Conservation (phyloP, 352 stramenopile species). For the Globisporangium paddicum region DNA sequence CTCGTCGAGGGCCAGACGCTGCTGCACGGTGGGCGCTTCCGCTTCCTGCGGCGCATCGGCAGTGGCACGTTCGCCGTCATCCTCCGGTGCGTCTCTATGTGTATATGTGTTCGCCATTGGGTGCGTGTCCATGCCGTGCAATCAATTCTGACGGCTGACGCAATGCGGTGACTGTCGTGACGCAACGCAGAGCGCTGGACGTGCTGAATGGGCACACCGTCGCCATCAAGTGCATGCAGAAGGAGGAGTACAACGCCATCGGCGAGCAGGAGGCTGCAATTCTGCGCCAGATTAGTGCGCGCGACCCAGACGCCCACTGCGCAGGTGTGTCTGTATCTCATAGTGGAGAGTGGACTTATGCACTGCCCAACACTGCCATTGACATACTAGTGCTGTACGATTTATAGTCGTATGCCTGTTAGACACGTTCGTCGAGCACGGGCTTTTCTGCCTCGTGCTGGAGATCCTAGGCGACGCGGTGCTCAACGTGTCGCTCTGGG, state of each 20-base stretch:
- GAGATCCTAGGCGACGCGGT: constrained; percentile 76
- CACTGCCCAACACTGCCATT: not conserved
- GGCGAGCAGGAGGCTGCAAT: constrained; percentile 52
- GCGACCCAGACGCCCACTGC: constrained; percentile 29
- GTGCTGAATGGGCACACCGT: constrained; percentile 31
- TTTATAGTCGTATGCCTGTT: constrained; percentile 46
- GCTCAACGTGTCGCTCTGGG: constrained; percentile 92
- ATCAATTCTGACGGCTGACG: not conserved
- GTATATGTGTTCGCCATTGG: not conserved
- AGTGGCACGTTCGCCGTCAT: constrained; percentile 68
- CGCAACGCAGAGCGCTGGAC: constrained; percentile 40
- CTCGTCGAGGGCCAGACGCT: constrained; percentile 69
- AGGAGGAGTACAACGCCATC: constrained; percentile 40
- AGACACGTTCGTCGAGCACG: constrained; percentile 48
- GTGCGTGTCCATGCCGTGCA: not conserved
- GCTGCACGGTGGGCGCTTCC: constrained; percentile 55
- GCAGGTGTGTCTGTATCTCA: constrained; percentile 22
- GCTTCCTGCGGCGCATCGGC: constrained; percentile 66
- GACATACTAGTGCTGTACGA: not conserved
- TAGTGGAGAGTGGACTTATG: not conserved
- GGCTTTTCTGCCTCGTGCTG: constrained; percentile 60
- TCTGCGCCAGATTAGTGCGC: constrained; percentile 33
- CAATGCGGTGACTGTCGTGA: not conserved
- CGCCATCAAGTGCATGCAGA: constrained; percentile 66
- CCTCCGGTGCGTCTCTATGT: constrained; percentile 33